phyloP scores from a whole-genome alignment of 2,329 filamentous ascomycete species.

The Colletotrichum higginsianum region DNA sequence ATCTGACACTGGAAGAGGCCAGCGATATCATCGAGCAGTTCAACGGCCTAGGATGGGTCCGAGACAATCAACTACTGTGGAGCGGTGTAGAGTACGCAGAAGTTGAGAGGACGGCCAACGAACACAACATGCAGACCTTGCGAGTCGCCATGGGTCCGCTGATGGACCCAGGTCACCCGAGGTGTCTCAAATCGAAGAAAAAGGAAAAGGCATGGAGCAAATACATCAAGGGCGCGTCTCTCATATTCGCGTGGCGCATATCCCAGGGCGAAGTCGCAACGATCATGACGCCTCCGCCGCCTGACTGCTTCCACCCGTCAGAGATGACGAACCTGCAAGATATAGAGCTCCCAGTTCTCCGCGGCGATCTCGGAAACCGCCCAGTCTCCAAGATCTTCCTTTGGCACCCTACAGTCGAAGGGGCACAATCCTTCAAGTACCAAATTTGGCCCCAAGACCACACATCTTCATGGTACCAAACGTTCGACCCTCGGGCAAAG shows the following conservation, averaged over 20 bases:
- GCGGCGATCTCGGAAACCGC: background rate
- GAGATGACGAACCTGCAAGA: background rate
- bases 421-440: background rate
- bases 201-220: background rate
- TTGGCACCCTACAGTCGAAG: background rate
- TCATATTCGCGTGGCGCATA: constrained; percentile 10
- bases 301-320: background rate
- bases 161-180: background rate
- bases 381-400: background rate
- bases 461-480: background rate
- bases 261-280: background rate
- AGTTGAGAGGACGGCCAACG: background rate
- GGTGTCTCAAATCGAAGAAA: background rate
- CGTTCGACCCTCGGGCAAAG: background rate
- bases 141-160: constrained; percentile 1
- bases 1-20: background rate
- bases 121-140: background rate
- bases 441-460: background rate
- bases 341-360: background rate
- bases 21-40: background rate
- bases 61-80: constrained; percentile 1
- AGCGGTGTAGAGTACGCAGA: background rate
- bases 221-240: background rate
- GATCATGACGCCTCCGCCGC: constrained; percentile 3
- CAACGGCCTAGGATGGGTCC: background rate